Conservation (phyloP, 164 flowering plant genomes). For the Cinnamomum chago region DNA sequence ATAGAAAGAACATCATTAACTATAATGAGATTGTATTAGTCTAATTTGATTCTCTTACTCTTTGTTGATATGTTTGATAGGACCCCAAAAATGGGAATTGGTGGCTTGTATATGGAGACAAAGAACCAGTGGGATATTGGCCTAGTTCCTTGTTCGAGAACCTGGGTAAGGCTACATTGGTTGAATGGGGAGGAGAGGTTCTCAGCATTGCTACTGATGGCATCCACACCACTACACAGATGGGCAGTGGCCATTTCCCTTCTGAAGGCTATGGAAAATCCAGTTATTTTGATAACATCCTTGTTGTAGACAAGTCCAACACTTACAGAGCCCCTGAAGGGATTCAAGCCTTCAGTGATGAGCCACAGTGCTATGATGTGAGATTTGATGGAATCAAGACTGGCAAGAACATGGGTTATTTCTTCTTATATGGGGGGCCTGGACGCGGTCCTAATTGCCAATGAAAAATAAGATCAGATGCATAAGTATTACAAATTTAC, state of each 20-base stretch:
- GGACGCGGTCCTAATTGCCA: constrained; percentile 7
- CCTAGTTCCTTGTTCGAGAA: constrained; percentile 9
- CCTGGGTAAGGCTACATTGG: neutral
- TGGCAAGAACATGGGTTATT: neutral
- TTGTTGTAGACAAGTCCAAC: constrained; percentile 1
- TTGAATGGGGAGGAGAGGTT: constrained; percentile 11
- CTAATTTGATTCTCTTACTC: neutral
- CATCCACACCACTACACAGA: constrained; percentile 10
- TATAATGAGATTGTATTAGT: too few species aligned
- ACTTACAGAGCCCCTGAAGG: neutral
- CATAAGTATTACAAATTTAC: too few species aligned
- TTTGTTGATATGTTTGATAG: neutral
- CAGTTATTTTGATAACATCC: constrained; percentile 4
- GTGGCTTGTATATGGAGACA: constrained; percentile 9
- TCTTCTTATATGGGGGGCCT: constrained; percentile 14
- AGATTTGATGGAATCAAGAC: neutral
- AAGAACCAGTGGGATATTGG: constrained; percentile 10
- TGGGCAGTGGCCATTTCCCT: constrained; percentile 19
- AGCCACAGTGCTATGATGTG: constrained; percentile 5
- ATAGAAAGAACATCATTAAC: too few species aligned
- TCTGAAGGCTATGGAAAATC: constrained; percentile 5
- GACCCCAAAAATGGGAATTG: constrained; percentile 6
- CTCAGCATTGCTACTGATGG: neutral
- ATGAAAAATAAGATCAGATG: neutral
- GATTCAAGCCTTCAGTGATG: neutral